These are phyloP conservation scores for Euphrasia arctica DNA, from an alignment of 305 asterid species.

Conservation along the genomic window DNA sequence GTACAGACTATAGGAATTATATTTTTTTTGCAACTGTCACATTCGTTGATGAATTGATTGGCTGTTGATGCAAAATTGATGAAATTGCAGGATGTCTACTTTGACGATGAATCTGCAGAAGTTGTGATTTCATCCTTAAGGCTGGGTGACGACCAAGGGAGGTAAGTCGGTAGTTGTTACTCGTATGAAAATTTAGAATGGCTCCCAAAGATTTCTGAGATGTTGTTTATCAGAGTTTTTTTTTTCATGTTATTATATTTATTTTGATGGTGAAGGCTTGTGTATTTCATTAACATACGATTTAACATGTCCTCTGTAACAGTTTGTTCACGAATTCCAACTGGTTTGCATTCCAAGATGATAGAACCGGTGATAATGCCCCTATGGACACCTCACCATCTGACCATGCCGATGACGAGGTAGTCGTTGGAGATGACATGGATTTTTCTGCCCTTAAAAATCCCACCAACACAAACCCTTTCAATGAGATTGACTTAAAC, in stretches of 20 bases:
- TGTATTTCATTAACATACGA: no score
- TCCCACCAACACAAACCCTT: conserved; percentile 32
- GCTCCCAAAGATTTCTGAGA: background rate
- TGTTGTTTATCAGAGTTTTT: background rate
- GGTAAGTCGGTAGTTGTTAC: conserved; percentile 48
- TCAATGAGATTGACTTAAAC: conserved; percentile 21
- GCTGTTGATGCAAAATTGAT: conserved; percentile 31
- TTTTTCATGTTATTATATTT: no score
- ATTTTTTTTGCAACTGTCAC: background rate
- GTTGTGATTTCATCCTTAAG: conserved; percentile 96
- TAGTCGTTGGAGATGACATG: conserved; percentile 81
- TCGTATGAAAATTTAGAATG: background rate
- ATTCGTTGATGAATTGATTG: conserved; percentile 12
- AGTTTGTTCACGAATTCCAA: conserved; percentile 96
- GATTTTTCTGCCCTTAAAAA: conserved; percentile 45
- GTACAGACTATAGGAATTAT: background rate
- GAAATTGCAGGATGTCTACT: conserved; percentile 81
- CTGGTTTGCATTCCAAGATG: conserved; percentile 99
- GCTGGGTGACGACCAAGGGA: conserved; percentile 94
- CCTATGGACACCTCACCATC: conserved; percentile 50
- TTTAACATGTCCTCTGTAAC: no score
- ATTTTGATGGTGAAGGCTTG: no score
- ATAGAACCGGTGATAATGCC: conserved; percentile 45
- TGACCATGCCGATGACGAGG: conserved; percentile 75
- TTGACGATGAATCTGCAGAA: conserved; percentile 96